Evolutionary conservation across 2,329 filamentous ascomycete species (phyloP), one percentile per base, ranked within the genome.

Genomic region (Phaeoacremonium minimum): DNA sequence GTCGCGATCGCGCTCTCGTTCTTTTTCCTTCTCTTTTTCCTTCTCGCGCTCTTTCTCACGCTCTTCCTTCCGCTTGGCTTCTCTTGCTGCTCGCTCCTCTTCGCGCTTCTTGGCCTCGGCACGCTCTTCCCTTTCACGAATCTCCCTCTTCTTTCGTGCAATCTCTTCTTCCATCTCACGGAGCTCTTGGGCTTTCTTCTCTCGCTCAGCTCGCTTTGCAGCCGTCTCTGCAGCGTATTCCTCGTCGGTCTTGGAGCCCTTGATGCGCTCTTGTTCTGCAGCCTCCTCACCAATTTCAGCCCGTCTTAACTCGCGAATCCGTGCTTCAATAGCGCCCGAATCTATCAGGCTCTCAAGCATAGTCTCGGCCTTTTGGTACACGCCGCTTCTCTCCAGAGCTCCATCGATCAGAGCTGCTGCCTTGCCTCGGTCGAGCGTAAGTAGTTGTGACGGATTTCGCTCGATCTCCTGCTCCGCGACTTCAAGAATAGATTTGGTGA

Each of bases 371-470:
- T 77, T 77, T 41, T 83, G 77, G 50, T 91, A 93, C 18, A 89
- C 78, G 17, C 84, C 83, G 15, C 79, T 83, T 42, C 87, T 78
- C 50, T 90, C 85, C 14, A 87, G 75, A 1, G 84, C 84, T 38
- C 87, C 86, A 55, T 90, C 85, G 28, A 90, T 81, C 5, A 94
- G 72, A 1, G 84, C 78, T 2, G 82, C 80, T 4, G 85, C 83
- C 55, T 89, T 86, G 40, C 77, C 71, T 14, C 83, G 80, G 50
- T 89, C 84, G 34, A 87, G 75, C 13, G 81, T 82, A 4, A 91
- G 72, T 8, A 91, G 75, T 42, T 80, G 76, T 18, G 73, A 73
- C 0, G 85, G 78, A 48, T 90, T 86, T 43, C 80, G 77, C 45
- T 90, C 85, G 46, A 90, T 75, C 61, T 93, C 86, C 40, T 75